Evolutionary conservation across 257 asterid genomes (phyloP).

Genomic region (Handroanthus guayacan): DNA sequence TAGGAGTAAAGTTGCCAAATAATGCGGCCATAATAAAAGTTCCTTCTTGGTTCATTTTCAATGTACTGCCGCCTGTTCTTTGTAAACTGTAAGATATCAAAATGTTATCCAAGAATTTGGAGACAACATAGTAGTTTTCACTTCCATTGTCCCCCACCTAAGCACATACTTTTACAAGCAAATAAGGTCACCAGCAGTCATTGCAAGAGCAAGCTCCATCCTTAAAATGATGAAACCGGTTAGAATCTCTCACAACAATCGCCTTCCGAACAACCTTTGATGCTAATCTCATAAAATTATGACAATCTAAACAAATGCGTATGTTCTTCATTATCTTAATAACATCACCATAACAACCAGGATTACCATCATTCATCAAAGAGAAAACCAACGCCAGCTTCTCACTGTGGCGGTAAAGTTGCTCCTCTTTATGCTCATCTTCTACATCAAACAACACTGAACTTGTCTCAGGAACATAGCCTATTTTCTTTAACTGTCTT

Average conservation of each 20-base stretch:
- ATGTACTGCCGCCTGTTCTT: not conserved
- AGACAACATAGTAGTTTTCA: not conserved
- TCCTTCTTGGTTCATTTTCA: not conserved
- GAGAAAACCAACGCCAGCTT: slow-evolving; percentile 80
- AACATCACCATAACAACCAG: slow-evolving; percentile 34
- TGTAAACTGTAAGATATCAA: slow-evolving; percentile 7
- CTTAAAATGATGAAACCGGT: slow-evolving; percentile 81
- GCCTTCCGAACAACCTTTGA: slow-evolving; percentile 59
- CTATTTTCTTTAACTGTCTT: slow-evolving; percentile 43
- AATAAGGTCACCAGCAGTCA: slow-evolving; percentile 65
- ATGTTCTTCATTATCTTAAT: slow-evolving; percentile 71
- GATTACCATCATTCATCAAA: slow-evolving; percentile 52
- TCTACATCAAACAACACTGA: slow-evolving; percentile 71
- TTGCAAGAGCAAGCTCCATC: slow-evolving; percentile 81
- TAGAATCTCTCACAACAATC: slow-evolving; percentile 77
- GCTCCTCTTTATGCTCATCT: slow-evolving; percentile 95
- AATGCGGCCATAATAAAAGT: slow-evolving; percentile 37
- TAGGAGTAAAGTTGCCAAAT: slow-evolving; percentile 30
- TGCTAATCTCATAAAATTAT: slow-evolving; percentile 77
- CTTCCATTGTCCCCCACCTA: not conserved
- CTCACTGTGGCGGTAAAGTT: slow-evolving; percentile 81
- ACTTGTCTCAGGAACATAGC: slow-evolving; percentile 51
- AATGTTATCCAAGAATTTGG: not conserved
- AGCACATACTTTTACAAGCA: not conserved
- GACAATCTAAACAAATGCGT: slow-evolving; percentile 80